Conservation (phyloP, 805 yeast genomes). For the Diddensiella caesifluorescens region DNA sequence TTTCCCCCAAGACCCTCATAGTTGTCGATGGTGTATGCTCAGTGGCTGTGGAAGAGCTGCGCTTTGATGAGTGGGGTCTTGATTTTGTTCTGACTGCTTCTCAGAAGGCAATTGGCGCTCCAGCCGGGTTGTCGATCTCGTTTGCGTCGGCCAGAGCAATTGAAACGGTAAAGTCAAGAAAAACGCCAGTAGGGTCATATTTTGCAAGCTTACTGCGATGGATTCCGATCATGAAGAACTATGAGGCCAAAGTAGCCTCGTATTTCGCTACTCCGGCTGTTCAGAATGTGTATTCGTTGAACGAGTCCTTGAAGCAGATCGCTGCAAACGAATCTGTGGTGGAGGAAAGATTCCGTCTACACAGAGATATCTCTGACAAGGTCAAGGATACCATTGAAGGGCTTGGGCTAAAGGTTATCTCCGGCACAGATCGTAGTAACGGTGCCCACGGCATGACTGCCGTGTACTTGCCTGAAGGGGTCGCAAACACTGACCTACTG, state of each 20-base stretch:
- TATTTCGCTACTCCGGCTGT: constrained; percentile 98
- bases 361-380: constrained; percentile 53
- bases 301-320: constrained; percentile 69
- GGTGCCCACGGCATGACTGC: constrained; percentile 91
- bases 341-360: constrained; percentile 57
- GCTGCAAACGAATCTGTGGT: constrained; percentile 40
- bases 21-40: constrained; percentile 96
- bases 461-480: constrained; percentile 70
- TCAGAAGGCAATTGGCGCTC: constrained; percentile 92
- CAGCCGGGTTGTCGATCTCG: constrained; percentile 82
- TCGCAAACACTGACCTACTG: constrained; percentile 64
- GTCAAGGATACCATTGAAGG: constrained; percentile 56
- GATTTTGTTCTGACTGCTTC: constrained; percentile 89
- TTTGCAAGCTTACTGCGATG: constrained; percentile 75
- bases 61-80: constrained; percentile 84
- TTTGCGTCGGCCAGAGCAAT: constrained; percentile 74
- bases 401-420: constrained; percentile 65
- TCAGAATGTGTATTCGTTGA: constrained; percentile 76
- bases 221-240: constrained; percentile 83
- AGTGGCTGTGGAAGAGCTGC: constrained; percentile 78
- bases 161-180: constrained; percentile 50
- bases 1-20: constrained; percentile 75
- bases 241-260: constrained; percentile 71
- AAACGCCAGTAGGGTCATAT: constrained; percentile 41
- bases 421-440: constrained; percentile 44